phyloP scores from a whole-genome alignment of 139 green algal species.

The Tetradesmus obliquus region DNA sequence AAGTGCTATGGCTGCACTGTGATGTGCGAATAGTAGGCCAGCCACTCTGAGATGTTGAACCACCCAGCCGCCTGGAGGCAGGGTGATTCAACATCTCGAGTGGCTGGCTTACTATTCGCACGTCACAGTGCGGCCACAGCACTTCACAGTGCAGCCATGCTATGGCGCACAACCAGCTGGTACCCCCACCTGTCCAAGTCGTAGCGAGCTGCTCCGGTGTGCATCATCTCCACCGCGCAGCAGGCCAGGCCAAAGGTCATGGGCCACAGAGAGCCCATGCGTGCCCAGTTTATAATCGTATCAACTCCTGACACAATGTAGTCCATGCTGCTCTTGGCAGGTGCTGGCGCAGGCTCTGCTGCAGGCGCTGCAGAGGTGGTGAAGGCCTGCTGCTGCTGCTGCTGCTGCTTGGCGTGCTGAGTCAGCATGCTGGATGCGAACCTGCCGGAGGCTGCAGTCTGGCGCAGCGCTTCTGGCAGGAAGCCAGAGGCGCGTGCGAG shows the following conservation, averaged over 20 bases:
- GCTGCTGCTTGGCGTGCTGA: slow-evolving; percentile 11
- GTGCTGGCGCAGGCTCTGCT: slow-evolving; percentile 34
- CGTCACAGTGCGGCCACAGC: no score
- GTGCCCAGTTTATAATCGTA: slow-evolving; percentile 92
- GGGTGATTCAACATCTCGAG: no score
- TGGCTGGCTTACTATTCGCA: no score
- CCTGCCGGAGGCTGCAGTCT: slow-evolving; percentile 19
- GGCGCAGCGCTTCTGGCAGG: slow-evolving; percentile 25
- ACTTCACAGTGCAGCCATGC: no score
- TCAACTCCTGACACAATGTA: slow-evolving; percentile 68
- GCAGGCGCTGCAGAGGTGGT: slow-evolving; percentile 29
- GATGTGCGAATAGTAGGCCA: not conserved
- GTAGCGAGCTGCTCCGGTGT: slow-evolving; percentile 61
- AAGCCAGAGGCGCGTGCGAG: slow-evolving; percentile 12
- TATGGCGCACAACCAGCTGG: not conserved
- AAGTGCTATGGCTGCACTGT: not conserved
- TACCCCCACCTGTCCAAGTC: slow-evolving; percentile 63
- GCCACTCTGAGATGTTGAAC: no score
- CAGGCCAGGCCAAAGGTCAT: slow-evolving; percentile 98
- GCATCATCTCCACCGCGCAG: slow-evolving; percentile 99
- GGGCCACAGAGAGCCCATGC: slow-evolving; percentile 93
- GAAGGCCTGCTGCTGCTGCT: slow-evolving; percentile 4
- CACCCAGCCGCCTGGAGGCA: no score
- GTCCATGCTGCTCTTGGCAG: slow-evolving; percentile 47
- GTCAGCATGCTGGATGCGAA: not conserved